phyloP scores from a whole-genome alignment of 306 rosid species.

The Cicer cuneatum region DNA sequence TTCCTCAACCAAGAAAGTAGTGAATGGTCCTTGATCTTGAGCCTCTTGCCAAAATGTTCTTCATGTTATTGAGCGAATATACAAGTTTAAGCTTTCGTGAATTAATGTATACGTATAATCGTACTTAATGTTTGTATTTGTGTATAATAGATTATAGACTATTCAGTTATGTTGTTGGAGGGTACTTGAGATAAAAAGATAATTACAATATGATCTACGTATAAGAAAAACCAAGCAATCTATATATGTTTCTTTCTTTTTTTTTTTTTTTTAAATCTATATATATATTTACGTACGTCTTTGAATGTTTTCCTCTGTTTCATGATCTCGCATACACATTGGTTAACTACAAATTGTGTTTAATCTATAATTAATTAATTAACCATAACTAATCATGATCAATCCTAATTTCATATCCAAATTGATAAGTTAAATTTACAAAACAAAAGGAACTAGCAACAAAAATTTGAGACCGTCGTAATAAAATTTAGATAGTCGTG shows the following conservation, averaged over 20 bases:
- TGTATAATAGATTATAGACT: background rate
- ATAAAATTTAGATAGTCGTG: too few species aligned
- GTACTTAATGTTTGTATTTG: conserved; percentile 16
- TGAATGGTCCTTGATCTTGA: conserved; percentile 56
- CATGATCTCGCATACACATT: background rate
- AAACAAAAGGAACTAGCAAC: background rate
- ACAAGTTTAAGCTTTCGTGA: background rate
- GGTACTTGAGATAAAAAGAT: background rate
- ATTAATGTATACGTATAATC: conserved; percentile 1
- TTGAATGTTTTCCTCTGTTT: background rate
- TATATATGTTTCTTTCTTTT: background rate
- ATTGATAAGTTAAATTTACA: background rate
- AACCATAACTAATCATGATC: background rate
- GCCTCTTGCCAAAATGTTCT: too few species aligned
- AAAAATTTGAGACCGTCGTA: background rate
- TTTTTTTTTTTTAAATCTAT: too few species aligned
- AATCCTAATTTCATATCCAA: background rate
- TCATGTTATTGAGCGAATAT: background rate
- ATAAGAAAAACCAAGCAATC: background rate
- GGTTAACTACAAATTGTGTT: too few species aligned
- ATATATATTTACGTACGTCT: background rate
- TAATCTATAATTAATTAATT: too few species aligned
- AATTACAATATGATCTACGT: background rate
- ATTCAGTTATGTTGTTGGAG: background rate
- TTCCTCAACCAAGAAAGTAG: conserved; percentile 44